Conservation (phyloP, 2,329 filamentous ascomycete species). For the Grosmannia penicillata region DNA sequence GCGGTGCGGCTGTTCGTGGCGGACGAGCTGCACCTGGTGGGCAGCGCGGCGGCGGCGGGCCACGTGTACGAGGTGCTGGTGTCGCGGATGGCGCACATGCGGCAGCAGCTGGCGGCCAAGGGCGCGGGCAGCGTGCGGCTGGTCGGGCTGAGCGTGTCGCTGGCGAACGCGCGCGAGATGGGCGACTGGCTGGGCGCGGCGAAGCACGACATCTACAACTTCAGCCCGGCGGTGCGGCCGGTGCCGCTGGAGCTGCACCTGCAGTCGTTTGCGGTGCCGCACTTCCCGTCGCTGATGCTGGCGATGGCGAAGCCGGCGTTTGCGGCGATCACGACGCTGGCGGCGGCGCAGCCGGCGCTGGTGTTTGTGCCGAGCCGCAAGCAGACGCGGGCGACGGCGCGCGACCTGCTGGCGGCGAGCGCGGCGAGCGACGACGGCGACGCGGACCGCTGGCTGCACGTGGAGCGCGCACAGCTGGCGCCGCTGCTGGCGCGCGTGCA, state of each 20-base stretch:
- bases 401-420: constrained; percentile 78
- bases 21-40: constrained; percentile 88
- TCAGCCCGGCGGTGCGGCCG: constrained; percentile 80
- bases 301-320: constrained; percentile 96
- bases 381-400: constrained; percentile 74
- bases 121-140: constrained; percentile 52
- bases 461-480: constrained; percentile 65
- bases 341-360: constrained; percentile 76
- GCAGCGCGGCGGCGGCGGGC: constrained; percentile 73
- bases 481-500: constrained; percentile 73
- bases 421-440: constrained; percentile 61
- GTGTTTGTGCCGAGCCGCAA: constrained; percentile 89
- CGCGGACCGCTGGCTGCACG: constrained; percentile 85
- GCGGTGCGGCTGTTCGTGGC: constrained; percentile 83
- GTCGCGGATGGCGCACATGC: constrained; percentile 95
- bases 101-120: constrained; percentile 62
- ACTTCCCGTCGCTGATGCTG: constrained; percentile 96
- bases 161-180: constrained; percentile 85
- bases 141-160: constrained; percentile 75
- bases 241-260: constrained; percentile 87
- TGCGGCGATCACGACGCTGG: constrained; percentile 73
- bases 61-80: constrained; percentile 93
- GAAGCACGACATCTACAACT: constrained; percentile 98
- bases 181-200: constrained; percentile 96
- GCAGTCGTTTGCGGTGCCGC: constrained; percentile 88